phyloP scores from a whole-genome alignment of 805 yeast genomes.

The Candida montana region DNA sequence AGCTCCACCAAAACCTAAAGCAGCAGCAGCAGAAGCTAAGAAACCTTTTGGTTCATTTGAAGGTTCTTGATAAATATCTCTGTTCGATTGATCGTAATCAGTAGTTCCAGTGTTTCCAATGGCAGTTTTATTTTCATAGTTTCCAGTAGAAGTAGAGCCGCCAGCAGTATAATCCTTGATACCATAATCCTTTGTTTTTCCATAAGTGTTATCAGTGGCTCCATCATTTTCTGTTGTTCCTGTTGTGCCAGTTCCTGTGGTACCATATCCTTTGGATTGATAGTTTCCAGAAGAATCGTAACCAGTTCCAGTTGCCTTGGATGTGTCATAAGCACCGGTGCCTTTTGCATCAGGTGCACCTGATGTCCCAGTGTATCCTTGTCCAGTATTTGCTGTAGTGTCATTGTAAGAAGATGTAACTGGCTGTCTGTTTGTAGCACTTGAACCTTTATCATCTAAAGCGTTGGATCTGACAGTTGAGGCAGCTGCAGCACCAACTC shows the following conservation, averaged over 20 bases:
- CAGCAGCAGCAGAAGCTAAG: conserved; percentile 11
- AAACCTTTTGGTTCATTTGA: background rate
- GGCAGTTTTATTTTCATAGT: conserved; percentile 8
- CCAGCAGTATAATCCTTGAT: no score
- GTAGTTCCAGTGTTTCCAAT: conserved; percentile 3
- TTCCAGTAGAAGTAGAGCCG: no score
- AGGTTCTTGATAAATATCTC: background rate
- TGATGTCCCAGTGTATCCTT: background rate
- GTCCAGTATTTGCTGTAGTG: background rate
- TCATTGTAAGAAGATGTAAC: background rate
- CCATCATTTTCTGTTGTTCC: no score
- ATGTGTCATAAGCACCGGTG: conserved; percentile 3
- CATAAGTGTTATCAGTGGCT: no score
- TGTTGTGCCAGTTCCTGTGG: no score
- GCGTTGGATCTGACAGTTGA: background rate
- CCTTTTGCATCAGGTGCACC: background rate
- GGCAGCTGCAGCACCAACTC: conserved; percentile 7
- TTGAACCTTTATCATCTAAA: background rate
- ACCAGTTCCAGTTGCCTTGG: background rate
- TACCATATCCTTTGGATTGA: no score
- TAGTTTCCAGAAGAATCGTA: no score
- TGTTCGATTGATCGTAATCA: background rate
- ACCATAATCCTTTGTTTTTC: no score
- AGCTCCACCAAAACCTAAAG: conserved; percentile 9
- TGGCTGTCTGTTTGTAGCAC: background rate